Percentiles rank a stretch among this genome's conserved stretches.
Conservation (phyloP, 2,329 filamentous ascomycete species). For the Mariannaea sp. region DNA sequence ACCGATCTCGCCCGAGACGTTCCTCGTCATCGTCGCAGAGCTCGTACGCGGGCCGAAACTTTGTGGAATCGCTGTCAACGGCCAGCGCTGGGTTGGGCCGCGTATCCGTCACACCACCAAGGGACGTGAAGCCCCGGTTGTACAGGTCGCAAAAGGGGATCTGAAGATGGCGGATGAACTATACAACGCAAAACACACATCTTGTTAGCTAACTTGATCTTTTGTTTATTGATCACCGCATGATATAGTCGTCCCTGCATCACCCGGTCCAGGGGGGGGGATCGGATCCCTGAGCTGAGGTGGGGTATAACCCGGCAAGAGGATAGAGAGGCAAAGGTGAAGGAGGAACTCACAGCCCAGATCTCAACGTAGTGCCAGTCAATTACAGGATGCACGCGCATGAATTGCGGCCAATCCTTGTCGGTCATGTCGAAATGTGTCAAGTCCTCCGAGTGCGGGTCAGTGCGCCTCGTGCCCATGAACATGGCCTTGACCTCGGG, state of each 20-base stretch:
- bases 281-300: too few species aligned
- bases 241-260: not conserved
- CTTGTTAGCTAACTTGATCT: conserved; percentile 20
- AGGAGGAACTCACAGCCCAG: conserved; percentile 74
- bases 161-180: conserved; percentile 80
- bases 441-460: conserved; percentile 82
- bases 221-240: not conserved
- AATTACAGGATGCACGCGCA: conserved; percentile 93
- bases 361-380: conserved; percentile 94
- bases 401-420: conserved; percentile 85
- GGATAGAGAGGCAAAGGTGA: not conserved
- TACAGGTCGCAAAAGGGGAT: conserved; percentile 89
- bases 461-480: conserved; percentile 78
- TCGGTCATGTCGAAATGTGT: conserved; percentile 88
- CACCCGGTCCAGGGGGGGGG: not conserved
- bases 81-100: conserved; percentile 81
- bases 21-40: conserved; percentile 77
- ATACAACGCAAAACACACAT: too few species aligned
- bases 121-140: conserved; percentile 84
- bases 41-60: conserved; percentile 76
- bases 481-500: conserved; percentile 65
- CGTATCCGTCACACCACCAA: conserved; percentile 91
- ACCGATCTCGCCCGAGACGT: conserved; percentile 69
- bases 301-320: not conserved
- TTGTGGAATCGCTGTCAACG: conserved; percentile 40